Percentiles rank a stretch among this genome's conserved stretches.
These are phyloP conservation scores for Tetrapisispora taiwanensis DNA, from an alignment of 805 yeast species.

Conservation along the genomic window DNA sequence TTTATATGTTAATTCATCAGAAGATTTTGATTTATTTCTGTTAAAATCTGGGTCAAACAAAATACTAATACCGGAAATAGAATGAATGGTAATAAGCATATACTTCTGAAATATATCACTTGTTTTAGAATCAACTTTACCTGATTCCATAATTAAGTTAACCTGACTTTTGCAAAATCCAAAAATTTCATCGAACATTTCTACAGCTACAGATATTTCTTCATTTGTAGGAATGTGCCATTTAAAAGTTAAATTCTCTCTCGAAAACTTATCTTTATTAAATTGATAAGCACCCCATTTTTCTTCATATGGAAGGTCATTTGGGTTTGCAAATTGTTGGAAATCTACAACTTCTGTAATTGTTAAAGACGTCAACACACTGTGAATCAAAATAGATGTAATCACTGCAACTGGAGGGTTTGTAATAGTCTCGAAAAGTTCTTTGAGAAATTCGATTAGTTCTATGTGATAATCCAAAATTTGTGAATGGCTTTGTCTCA, in stretches of 20 bases:
- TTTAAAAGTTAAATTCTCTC: slow-evolving; percentile 41
- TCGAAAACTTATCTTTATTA: slow-evolving; percentile 38
- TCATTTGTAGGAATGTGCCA: slow-evolving; percentile 66
- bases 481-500: slow-evolving; percentile 54
- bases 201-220: slow-evolving; percentile 53
- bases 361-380: slow-evolving; percentile 52
- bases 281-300: slow-evolving; percentile 75
- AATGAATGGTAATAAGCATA: slow-evolving; percentile 47
- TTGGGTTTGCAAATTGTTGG: slow-evolving; percentile 41
- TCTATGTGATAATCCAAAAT: slow-evolving; percentile 38
- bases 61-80: slow-evolving; percentile 59
- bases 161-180: slow-evolving; percentile 36
- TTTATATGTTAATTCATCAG: slow-evolving; percentile 5
- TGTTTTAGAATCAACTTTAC: slow-evolving; percentile 11
- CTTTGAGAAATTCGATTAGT: slow-evolving; percentile 31
- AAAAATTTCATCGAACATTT: slow-evolving; percentile 43
- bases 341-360: slow-evolving; percentile 49
- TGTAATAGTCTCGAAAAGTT: slow-evolving; percentile 22
- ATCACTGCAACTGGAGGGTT: slow-evolving; percentile 52
- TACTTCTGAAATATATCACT: slow-evolving; percentile 47
- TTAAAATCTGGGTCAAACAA: slow-evolving; percentile 65
- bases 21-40: slow-evolving; percentile 17
- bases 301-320: slow-evolving; percentile 30
- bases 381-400: slow-evolving; percentile 55
- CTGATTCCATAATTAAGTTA: slow-evolving; percentile 21